phyloP scores from a whole-genome alignment of 306 rosid species.

The Adenanthera pavonina region DNA sequence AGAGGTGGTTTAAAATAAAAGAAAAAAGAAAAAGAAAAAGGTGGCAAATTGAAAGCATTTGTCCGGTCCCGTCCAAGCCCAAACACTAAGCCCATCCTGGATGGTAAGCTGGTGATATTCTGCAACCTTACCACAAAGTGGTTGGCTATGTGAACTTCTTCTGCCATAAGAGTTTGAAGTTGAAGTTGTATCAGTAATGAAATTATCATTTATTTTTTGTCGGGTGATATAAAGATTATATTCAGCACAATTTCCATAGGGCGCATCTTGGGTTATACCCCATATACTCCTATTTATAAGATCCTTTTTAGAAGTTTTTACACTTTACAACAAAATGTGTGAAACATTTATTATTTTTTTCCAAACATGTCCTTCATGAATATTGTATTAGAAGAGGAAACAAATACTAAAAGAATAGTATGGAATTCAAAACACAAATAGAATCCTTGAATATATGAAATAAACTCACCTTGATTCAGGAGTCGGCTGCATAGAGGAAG shows the following conservation, averaged over 20 bases:
- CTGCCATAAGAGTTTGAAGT: conserved; percentile 92
- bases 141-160: conserved; percentile 90
- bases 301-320: too few relatives aligned
- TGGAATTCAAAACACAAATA: conserved; percentile 10
- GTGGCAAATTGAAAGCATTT: too few relatives aligned
- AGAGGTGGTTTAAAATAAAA: too few relatives aligned
- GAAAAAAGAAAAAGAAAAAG: too few relatives aligned
- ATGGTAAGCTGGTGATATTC: conserved; percentile 96
- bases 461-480: conserved; percentile 57
- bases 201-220: neutral
- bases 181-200: conserved; percentile 78
- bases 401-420: conserved; percentile 4
- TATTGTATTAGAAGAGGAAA: too few relatives aligned
- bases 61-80: too few relatives aligned
- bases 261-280: neutral
- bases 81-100: conserved; percentile 64
- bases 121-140: conserved; percentile 86
- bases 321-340: too few relatives aligned
- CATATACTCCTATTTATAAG: neutral
- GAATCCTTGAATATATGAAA: conserved; percentile 11
- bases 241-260: neutral
- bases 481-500: conserved; percentile 60
- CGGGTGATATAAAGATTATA: conserved; percentile 15
- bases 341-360: too few relatives aligned
- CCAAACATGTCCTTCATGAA: too few relatives aligned